Evolutionary conservation across 306 rosid genomes (phyloP), one percentile per base, ranked within the genome.

Genomic region (Cicer bijugum): DNA sequence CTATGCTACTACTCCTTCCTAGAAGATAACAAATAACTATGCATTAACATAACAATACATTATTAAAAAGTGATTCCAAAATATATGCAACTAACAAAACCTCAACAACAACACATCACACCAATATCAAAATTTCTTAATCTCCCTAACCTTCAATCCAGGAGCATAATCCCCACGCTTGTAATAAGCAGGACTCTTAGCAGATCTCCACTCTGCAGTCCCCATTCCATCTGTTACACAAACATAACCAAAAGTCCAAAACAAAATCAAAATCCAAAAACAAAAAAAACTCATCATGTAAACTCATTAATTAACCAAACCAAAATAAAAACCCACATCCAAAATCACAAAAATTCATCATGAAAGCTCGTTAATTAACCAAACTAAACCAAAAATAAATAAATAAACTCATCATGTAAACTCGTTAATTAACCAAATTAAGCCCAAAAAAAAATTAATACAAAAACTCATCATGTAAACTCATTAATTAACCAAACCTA

Each of bases 101-200:
- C 70, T 14, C n/a, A 33, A 0, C 43, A 37, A 12, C 1, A 50
- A 37, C 63, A 50, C 45, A 73, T 7, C 51, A 64, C 33, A 71
- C 75, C 19, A 16, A 19, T 9, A 10, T 46, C 28, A 35, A 65
- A 3, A 58, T 9, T 28, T 15, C 15, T 3, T 5, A 64, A 60
- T n/a, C 78, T 72, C 47, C 19, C 51, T 43, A 66, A 89, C 98
- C 94, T 91, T 94, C 85, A 94, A 78, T 28, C 98, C 97, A 61
- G 97, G 97, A 87, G 82, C 97, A 75, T 91, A 94, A 78, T 94
- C 96, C 33, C 97, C 98, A 74, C 98, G 98, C 86, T 91, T 91
- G 89, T 91, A 94, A 78, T 94, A 94, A 23, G 96, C 79, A 39
- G 96, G 85, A 76, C 84, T 91, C 87, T 94, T 94, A 1, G 96